phyloP scores from a whole-genome alignment of 78 protist species.

The Anaeramoeba ignava region DNA sequence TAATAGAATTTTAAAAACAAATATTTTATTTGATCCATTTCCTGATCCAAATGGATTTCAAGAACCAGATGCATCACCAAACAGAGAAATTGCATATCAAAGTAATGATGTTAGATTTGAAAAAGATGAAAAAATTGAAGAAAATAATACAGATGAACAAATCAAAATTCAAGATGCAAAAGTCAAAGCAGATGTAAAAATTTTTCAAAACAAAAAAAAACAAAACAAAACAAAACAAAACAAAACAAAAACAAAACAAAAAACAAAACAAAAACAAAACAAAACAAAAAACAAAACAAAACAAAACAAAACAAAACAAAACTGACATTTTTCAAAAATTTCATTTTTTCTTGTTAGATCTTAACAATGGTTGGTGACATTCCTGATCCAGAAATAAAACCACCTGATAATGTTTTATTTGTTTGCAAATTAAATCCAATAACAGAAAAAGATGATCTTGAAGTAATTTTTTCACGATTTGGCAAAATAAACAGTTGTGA shows the following conservation, averaged over 20 bases:
- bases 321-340: not conserved
- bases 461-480: constrained; percentile 68
- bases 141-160: too few relatives aligned
- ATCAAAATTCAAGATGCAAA: too few relatives aligned
- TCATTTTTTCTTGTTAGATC: not conserved
- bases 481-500: constrained; percentile 63
- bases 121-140: too few relatives aligned
- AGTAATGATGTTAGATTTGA: too few relatives aligned
- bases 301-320: not conserved
- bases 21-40: not conserved
- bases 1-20: not conserved
- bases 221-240: too few relatives aligned
- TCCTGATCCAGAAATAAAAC: constrained; percentile 78
- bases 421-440: constrained; percentile 88
- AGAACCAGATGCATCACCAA: too few relatives aligned
- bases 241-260: too few relatives aligned
- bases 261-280: not conserved
- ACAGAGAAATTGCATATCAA: too few relatives aligned
- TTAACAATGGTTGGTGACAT: constrained; percentile 58
- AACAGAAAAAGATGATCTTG: constrained; percentile 76
- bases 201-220: too few relatives aligned
- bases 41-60: not conserved
- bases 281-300: not conserved
- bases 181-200: too few relatives aligned
- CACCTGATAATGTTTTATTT: constrained; percentile 89